Conservation (phyloP, 805 yeast species). For the Candida vaughaniae region DNA sequence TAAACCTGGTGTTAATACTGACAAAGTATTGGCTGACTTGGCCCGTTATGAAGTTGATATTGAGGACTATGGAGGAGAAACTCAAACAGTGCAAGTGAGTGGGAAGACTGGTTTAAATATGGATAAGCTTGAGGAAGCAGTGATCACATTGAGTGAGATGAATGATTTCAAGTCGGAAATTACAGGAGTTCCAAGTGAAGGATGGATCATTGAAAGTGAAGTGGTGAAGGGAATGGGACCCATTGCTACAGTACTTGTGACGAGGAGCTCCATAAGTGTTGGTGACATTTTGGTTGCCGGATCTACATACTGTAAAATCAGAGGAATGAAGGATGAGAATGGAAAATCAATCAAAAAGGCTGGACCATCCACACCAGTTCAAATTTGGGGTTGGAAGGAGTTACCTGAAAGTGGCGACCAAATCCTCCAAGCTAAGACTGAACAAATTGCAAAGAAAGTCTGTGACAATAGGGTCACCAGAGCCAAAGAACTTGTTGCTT, state of each 20-base stretch:
- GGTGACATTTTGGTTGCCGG: constrained; percentile 87
- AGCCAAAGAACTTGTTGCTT: constrained; percentile 52
- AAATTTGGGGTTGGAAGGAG: constrained; percentile 91
- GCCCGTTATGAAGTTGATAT: constrained; percentile 76
- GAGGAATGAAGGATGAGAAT: constrained; percentile 70
- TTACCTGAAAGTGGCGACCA: constrained; percentile 90
- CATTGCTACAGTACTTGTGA: constrained; percentile 80
- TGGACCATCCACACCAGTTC: constrained; percentile 86
- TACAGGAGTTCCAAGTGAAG: constrained; percentile 61
- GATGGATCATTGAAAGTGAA: constrained; percentile 87
- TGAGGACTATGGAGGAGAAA: constrained; percentile 94
- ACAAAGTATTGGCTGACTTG: constrained; percentile 74
- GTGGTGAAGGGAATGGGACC: constrained; percentile 80
- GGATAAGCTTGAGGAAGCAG: constrained; percentile 86
- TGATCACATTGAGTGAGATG: constrained; percentile 80
- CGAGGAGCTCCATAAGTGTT: constrained; percentile 69
- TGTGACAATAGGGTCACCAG: constrained; percentile 61
- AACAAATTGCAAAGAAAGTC: constrained; percentile 73
- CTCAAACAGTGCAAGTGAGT: constrained; percentile 82
- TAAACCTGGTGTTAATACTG: constrained; percentile 70
- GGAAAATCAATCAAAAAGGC: constrained; percentile 66
- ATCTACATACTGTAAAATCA: constrained; percentile 78
- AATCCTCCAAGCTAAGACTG: constrained; percentile 72
- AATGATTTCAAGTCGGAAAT: constrained; percentile 68
- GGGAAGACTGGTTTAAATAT: constrained; percentile 89